Evolutionary conservation across 2,329 filamentous ascomycete genomes (phyloP).

Genomic region (Fusarium irregulare): DNA sequence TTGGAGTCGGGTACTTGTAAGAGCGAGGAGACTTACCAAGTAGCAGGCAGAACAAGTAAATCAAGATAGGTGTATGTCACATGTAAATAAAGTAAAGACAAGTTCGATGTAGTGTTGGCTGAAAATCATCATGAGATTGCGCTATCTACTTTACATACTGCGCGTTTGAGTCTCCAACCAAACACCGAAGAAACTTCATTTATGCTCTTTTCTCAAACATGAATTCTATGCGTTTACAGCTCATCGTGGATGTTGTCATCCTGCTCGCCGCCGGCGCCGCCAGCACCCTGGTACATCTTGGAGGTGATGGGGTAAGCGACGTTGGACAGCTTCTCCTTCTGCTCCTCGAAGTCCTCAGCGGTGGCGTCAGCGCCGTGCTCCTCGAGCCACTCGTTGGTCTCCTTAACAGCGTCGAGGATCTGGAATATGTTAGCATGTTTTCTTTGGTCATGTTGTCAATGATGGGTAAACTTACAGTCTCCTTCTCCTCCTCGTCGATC

Average conservation of each 20-base stretch:
- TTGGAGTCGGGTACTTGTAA: no score
- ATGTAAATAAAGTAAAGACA: neutral
- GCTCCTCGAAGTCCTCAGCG: constrained; percentile 97
- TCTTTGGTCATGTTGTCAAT: neutral
- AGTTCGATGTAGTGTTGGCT: neutral
- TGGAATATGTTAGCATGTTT: constrained; percentile 56
- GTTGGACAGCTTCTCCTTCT: constrained; percentile 98
- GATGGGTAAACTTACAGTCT: constrained; percentile 72
- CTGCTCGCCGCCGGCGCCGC: constrained; percentile 63
- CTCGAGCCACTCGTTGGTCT: constrained; percentile 95
- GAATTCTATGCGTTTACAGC: constrained; percentile 69
- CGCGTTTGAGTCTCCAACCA: constrained; percentile 44
- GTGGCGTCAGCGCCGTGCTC: constrained; percentile 88
- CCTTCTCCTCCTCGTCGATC: constrained; percentile 99
- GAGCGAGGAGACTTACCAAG: no score
- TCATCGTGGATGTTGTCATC: constrained; percentile 84
- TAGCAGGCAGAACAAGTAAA: neutral
- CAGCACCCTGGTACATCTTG: constrained; percentile 84
- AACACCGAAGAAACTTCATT: constrained; percentile 46
- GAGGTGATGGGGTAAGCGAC: constrained; percentile 99
- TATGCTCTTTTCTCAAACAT: constrained; percentile 46
- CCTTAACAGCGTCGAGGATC: constrained; percentile 96
- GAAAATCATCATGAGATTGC: constrained; percentile 45
- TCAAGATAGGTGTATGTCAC: neutral
- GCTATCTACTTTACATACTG: constrained; percentile 50